Conservation (phyloP, 1,284 basidiomycete species). For the Omphalotus olearius region DNA sequence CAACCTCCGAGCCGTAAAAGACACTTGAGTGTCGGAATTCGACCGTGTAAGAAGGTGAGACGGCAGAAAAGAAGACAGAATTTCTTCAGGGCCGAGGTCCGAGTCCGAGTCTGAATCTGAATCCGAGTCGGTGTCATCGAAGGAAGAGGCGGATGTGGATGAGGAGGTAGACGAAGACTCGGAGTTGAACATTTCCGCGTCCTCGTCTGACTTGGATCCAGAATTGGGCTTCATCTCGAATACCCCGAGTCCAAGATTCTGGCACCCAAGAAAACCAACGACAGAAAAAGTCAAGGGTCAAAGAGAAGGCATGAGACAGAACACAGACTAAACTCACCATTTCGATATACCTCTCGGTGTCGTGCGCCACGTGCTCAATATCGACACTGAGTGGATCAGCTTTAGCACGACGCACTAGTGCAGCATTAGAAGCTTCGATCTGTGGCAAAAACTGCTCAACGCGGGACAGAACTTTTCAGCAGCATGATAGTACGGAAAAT, state of each 20-base stretch:
- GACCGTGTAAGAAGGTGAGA: constrained; percentile 21
- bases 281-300: neutral
- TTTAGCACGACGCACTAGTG: constrained; percentile 38
- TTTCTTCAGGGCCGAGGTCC: constrained; percentile 30
- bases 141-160: constrained; percentile 14
- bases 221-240: constrained; percentile 42
- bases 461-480: constrained; percentile 48
- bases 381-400: constrained; percentile 53
- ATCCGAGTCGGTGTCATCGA: constrained; percentile 15
- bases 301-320: neutral
- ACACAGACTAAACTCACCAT: constrained; percentile 43
- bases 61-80: constrained; percentile 31
- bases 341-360: constrained; percentile 51
- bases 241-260: constrained; percentile 65
- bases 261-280: neutral
- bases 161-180: constrained; percentile 21
- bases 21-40: neutral
- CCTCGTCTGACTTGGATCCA: constrained; percentile 19
- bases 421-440: constrained; percentile 57
- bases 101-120: constrained; percentile 22
- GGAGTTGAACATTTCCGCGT: constrained; percentile 26
- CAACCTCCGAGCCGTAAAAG: constrained; percentile 7
- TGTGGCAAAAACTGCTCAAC: constrained; percentile 61
- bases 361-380: constrained; percentile 53
- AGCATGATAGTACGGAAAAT: constrained; percentile 2